Conservation (phyloP, 768 basidiomycete genomes). For the Lentinula detonsa region DNA sequence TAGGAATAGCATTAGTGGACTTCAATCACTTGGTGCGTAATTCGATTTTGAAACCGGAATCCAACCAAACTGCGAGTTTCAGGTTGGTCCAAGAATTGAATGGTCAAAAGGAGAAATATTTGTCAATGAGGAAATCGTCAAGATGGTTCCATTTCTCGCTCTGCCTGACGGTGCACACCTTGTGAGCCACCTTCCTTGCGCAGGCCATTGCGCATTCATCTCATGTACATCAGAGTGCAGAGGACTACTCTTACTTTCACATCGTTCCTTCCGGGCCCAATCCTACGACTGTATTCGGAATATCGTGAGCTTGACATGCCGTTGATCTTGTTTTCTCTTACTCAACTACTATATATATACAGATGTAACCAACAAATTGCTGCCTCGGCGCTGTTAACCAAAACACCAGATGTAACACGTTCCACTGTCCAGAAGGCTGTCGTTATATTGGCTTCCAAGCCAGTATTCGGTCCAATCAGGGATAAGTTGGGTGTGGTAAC, state of each 20-base stretch:
- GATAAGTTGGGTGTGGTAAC: conserved; percentile 96
- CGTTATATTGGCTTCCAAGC: conserved; percentile 86
- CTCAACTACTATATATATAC: not conserved
- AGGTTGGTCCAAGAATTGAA: conserved; percentile 93
- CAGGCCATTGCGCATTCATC: not conserved
- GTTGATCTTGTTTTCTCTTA: not conserved
- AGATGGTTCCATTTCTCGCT: conserved; percentile 90
- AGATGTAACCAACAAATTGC: conserved; percentile 96
- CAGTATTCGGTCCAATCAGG: conserved; percentile 90
- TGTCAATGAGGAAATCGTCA: conserved; percentile 78
- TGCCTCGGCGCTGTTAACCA: conserved; percentile 69
- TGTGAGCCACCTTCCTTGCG: conserved; percentile 36
- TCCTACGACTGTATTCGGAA: conserved; percentile 88
- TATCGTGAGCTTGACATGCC: conserved; percentile 58
- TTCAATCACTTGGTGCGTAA: conserved; percentile 83
- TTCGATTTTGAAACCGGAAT: conserved; percentile 8
- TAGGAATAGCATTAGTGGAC: conserved; percentile 90
- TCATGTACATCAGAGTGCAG: conserved; percentile 50
- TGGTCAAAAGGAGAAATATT: conserved; percentile 74
- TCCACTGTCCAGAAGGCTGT: conserved; percentile 98
- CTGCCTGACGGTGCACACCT: conserved; percentile 96
- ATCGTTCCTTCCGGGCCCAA: conserved; percentile 66
- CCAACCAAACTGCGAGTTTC: conserved; percentile 10
- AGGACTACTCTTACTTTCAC: conserved; percentile 98
- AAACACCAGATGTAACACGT: conserved; percentile 82